Conservation (phyloP, 148 eudicot genomes). For the Chenopodium quinoa region DNA sequence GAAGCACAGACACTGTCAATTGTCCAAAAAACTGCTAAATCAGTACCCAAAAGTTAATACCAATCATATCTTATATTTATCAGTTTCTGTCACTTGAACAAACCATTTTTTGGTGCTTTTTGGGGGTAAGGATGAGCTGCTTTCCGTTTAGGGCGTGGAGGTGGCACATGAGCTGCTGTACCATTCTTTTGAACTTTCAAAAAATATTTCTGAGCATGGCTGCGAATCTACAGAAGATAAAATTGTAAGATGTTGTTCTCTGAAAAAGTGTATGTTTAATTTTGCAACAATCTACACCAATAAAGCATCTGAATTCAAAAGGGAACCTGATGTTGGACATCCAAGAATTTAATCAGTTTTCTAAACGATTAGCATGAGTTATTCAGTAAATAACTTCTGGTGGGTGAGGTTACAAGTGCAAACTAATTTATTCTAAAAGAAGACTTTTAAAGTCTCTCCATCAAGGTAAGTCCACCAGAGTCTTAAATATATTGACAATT, state of each 20-base stretch:
- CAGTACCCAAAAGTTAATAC: constrained; percentile 13
- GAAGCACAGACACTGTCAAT: constrained; percentile 45
- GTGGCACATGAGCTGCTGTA: constrained; percentile 82
- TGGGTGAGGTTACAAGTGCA: not conserved
- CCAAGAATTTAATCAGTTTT: not conserved
- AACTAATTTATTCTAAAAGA: not conserved
- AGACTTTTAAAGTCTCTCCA: not conserved
- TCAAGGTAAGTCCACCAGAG: not conserved
- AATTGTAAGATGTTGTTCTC: not conserved
- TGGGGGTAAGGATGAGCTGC: constrained; percentile 97
- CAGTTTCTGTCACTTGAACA: constrained; percentile 21
- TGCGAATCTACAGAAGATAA: constrained; percentile 59
- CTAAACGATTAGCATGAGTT: not conserved
- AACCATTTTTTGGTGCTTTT: constrained; percentile 83
- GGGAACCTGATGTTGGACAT: not conserved
- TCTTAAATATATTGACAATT: not conserved
- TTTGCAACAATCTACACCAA: not conserved
- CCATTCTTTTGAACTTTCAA: constrained; percentile 92
- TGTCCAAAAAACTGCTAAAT: constrained; percentile 15
- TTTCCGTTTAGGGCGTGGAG: constrained; percentile 93
- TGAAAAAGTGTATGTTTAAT: not conserved
- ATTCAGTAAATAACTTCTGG: not conserved
- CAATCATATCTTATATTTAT: not conserved
- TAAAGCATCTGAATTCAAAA: not conserved
- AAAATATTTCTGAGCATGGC: constrained; percentile 97